Evolutionary conservation across 139 green algal species (phyloP).

Genomic region (Volvox reticuliferus): DNA sequence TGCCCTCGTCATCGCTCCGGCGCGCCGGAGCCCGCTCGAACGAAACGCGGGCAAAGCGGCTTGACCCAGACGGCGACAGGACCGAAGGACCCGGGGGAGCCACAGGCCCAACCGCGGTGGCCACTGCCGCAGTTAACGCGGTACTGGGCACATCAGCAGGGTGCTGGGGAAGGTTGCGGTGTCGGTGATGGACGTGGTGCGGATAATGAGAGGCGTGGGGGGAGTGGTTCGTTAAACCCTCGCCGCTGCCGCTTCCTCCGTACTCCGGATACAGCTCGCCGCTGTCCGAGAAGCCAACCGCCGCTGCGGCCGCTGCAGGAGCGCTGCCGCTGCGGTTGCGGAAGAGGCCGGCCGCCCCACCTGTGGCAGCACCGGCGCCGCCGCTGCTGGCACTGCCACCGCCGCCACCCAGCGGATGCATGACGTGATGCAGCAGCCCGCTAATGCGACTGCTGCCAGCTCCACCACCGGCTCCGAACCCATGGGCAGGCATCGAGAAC

Average conservation of each 20-base stretch:
- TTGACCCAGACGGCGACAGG: not conserved
- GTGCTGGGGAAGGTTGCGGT: slow-evolving; percentile 32
- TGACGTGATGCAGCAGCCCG: not conserved
- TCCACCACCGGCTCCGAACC: not conserved
- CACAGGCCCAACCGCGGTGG: not conserved
- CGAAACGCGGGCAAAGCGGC: not conserved
- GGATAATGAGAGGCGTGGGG: not conserved
- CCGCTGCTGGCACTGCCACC: not conserved
- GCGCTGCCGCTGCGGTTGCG: not conserved
- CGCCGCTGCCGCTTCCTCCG: not conserved
- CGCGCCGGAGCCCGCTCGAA: not conserved
- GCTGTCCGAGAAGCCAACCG: not conserved
- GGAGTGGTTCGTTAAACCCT: not conserved
- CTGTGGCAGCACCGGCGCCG: not conserved
- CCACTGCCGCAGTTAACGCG: not conserved
- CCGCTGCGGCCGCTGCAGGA: not conserved
- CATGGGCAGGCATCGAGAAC: not conserved
- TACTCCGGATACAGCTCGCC: not conserved
- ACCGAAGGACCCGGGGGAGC: too few species aligned
- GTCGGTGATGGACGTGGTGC: slow-evolving; percentile 22
- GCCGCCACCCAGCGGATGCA: not conserved
- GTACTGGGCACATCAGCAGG: slow-evolving; percentile 6
- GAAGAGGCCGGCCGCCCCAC: too few species aligned
- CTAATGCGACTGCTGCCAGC: not conserved
- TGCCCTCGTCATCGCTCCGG: too few species aligned